Evolutionary conservation across 2,329 filamentous ascomycete genomes (phyloP).

Genomic region (Alternaria consortialis): DNA sequence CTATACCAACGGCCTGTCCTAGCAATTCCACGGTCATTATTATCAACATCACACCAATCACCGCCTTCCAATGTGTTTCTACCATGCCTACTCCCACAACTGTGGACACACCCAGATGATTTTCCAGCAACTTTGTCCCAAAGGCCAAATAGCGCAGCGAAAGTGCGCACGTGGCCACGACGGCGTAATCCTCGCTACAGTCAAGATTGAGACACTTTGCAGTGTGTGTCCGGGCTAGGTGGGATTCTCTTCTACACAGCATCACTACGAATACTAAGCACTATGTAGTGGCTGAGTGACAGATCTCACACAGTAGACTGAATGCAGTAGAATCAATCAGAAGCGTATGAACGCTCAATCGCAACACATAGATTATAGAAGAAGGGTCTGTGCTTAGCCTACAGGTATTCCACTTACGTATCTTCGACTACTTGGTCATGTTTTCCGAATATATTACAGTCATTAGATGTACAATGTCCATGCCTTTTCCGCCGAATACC

Average conservation of each 20-base stretch:
- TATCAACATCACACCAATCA: background rate
- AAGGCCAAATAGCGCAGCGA: conserved; percentile 44
- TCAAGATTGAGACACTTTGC: conserved; percentile 44
- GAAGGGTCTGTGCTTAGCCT: background rate
- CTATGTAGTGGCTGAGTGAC: background rate
- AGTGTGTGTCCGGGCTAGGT: conserved; percentile 36
- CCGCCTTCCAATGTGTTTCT: conserved; percentile 54
- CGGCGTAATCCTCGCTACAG: conserved; percentile 41
- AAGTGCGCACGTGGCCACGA: conserved; percentile 43
- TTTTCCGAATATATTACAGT: accelerated
- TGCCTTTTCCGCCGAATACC: background rate
- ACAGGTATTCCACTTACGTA: background rate
- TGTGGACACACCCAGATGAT: conserved; percentile 57
- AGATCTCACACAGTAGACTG: too few relatives aligned
- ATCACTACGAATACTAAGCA: background rate
- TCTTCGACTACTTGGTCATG: background rate
- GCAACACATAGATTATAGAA: background rate
- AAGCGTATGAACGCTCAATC: too few relatives aligned
- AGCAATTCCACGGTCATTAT: background rate
- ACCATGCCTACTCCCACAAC: conserved; percentile 57
- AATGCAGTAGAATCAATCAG: background rate
- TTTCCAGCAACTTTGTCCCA: conserved; percentile 41
- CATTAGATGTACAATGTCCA: background rate
- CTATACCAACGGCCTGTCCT: background rate
- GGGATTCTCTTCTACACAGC: background rate